Evolutionary conservation across 768 basidiomycete genomes (phyloP), one percentile per base, ranked within the genome.

Genomic region (Collybiopsis luxurians): DNA sequence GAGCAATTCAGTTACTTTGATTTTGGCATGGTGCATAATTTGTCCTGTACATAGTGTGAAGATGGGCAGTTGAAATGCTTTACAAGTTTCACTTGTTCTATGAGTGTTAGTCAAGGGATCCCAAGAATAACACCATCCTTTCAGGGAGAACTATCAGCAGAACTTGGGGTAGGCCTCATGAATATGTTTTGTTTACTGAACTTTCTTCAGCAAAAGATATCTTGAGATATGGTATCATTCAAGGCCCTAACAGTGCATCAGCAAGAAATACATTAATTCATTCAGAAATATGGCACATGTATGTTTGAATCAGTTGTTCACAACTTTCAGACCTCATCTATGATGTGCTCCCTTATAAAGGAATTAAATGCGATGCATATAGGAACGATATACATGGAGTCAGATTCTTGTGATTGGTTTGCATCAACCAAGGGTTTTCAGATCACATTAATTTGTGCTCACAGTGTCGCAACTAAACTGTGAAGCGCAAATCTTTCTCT

Each of bases 401-500:
- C 51, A 53, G 51, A 42, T 40, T 42, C n/a, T 23, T 53, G 4
- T 53, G 51, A 23, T 23, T 53, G 13, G 17, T 19, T 26, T 53
- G 51, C 19, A 53, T 53, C 24, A 42, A 53, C 12, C 7, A 53
- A 12, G 40, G 39, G 5, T 53, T 53, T 26, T 40, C 51, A 13
- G 51, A 53, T 15, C 21, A 53, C 23, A 53, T 53, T n/a, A 27
- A 53, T 19, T 34, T 53, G 10, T 53, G 51, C 28, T 53, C 51
- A 15, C 36, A 53, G 23, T 53, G 51, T 27, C 36, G 27, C 11
- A 27, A 53, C 38, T 10, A 40, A 30, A n/a, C 21, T 40, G 38
- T 53, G 19, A 39, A 39, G 13, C 21, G 51, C 9, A 42, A 53
- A 39, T 19, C 30, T n/a, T 53, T 53, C 31, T 10, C 23, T 15